Base-by-base conservation (phyloP, 495 filamentous ascomycete species). In the Penicillium flavigenum region DNA sequence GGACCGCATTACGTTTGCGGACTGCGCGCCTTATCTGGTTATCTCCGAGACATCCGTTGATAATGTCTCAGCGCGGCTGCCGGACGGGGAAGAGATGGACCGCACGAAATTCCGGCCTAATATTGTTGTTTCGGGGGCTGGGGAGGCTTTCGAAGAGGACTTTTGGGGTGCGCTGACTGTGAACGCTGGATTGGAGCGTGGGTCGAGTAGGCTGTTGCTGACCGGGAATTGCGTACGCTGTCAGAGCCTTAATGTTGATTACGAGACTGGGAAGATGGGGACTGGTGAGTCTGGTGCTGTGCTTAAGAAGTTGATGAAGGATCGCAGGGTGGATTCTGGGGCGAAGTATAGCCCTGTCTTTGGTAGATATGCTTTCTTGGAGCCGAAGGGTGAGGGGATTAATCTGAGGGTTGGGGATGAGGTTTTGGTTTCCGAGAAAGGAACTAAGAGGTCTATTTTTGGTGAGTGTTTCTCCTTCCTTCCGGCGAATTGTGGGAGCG, bases 91-190 rank as follows among this genome's bases (percentile, higher is more conserved):
- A 32, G 60, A 75, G n/a, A 83, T 91, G 77, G 85, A 88, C 60
- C 81, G 89, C 63, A 86, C 84, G 11, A 94, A 92, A 65, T 92
- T 96, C 72, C 83, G 93, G 27, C 88, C 91, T 0, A 96, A 96
- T 63, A 83, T 96, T 41, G 85, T 96, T 8, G 69, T 96, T 8
- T 79, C 81, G 10, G 87, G 84, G 1, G 78, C 79, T 2, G 64
- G 72, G 24, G 62, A 63, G 9, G 78, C 85, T 0, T 98, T 82
- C 71, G 92, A 91, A 19, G 92, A 98, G 64, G 93, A 96, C 60
- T 94, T 82, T 66, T 98, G 92, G 92, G 84, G 76, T 10, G 86
- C 88, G 64, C 65, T 91, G 29, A 57, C 59, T 3, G 62, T 91
- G 24, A 48, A 63, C 7, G 12, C 45, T 9, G 45, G 56, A 11